Evolutionary conservation across 306 rosid species (phyloP).

Genomic region (Acacia acuminata): DNA sequence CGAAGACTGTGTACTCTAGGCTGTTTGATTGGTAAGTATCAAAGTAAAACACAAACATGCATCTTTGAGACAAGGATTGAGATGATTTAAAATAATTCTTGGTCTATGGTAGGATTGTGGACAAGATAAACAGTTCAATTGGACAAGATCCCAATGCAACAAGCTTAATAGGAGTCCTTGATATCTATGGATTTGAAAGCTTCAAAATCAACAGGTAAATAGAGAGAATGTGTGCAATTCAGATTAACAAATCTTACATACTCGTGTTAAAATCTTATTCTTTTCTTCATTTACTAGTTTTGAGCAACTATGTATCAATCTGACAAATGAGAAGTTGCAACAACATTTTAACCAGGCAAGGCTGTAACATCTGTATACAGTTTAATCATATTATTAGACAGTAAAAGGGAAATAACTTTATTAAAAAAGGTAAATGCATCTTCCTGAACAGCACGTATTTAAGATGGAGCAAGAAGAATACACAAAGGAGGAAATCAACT

Average conservation of each 20-base stretch:
- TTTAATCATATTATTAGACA: not conserved
- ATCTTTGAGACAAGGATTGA: constrained; percentile 29
- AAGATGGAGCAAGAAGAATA: constrained; percentile 98
- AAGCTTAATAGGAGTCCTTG: constrained; percentile 88
- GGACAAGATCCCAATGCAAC: constrained; percentile 80
- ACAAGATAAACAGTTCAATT: constrained; percentile 81
- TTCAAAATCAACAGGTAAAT: constrained; percentile 83
- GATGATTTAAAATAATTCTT: constrained; percentile 19
- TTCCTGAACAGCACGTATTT: constrained; percentile 77
- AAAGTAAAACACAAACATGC: not conserved
- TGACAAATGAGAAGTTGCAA: constrained; percentile 88
- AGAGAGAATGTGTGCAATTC: not conserved
- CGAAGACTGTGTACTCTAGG: constrained; percentile 76
- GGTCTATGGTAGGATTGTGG: constrained; percentile 73
- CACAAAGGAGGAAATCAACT: constrained; percentile 79
- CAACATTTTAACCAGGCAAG: constrained; percentile 91
- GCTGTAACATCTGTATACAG: constrained; percentile 30
- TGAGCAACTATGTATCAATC: constrained; percentile 90
- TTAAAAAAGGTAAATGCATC: constrained; percentile 21
- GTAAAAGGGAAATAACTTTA: constrained; percentile 9
- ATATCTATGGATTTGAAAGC: constrained; percentile 90
- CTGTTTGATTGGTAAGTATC: constrained; percentile 76
- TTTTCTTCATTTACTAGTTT: constrained; percentile 51
- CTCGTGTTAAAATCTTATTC: constrained; percentile 16
- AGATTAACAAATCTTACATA: constrained; percentile 16